These are phyloP conservation scores for Jatropha curcas DNA, from an alignment of 345 rosid species.

Conservation along the genomic window DNA sequence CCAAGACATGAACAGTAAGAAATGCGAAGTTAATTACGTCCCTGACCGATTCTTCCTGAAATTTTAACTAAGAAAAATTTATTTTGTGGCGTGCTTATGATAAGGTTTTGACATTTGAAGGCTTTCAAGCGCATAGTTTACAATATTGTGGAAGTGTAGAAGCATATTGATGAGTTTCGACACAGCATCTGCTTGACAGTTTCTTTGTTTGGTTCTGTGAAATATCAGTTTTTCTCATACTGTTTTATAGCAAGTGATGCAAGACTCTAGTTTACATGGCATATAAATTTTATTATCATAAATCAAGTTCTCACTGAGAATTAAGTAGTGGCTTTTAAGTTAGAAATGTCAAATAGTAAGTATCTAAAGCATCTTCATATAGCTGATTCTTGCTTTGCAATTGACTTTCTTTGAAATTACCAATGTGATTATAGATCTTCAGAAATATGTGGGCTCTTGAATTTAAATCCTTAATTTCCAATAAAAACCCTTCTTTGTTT, in stretches of 20 bases:
- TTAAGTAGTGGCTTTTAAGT: background rate
- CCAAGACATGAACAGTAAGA: background rate
- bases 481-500: conserved; percentile 3
- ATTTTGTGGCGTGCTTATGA: background rate
- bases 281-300: background rate
- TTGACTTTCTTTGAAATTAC: background rate
- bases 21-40: background rate
- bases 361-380: no score
- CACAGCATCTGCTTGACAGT: background rate
- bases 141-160: background rate
- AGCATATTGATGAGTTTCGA: background rate
- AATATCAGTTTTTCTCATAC: background rate
- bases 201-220: background rate
- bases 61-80: background rate
- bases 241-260: no score
- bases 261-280: background rate
- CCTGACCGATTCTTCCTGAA: background rate
- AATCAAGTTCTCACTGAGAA: no score
- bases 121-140: background rate
- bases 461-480: background rate
- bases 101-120: background rate
- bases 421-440: background rate
- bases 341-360: background rate
- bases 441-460: no score
- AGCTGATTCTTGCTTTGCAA: background rate